phyloP scores from a whole-genome alignment of 208 protist genomes.

The Wallacemonas rigidus region DNA sequence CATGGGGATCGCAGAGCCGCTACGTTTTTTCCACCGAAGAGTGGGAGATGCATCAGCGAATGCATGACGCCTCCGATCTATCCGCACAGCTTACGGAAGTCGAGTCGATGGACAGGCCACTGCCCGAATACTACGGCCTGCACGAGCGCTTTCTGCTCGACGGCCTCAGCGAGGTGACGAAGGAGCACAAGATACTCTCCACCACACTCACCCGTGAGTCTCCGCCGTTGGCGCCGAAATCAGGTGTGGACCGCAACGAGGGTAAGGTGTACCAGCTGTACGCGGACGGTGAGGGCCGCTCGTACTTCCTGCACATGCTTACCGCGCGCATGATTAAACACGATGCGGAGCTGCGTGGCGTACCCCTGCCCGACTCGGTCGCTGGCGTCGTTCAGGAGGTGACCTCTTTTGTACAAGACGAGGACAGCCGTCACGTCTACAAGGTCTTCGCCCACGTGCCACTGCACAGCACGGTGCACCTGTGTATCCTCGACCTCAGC shows the following conservation, averaged over 20 bases:
- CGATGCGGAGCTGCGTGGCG: slow-evolving; percentile 58
- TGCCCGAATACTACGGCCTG: slow-evolving; percentile 59
- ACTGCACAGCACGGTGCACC: slow-evolving; percentile 71
- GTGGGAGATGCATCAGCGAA: slow-evolving; percentile 53
- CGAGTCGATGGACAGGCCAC: slow-evolving; percentile 39
- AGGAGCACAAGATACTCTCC: slow-evolving; percentile 40
- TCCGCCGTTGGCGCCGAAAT: slow-evolving; percentile 35
- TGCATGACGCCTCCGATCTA: slow-evolving; percentile 48
- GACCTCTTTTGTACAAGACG: slow-evolving; percentile 64
- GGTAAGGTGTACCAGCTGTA: slow-evolving; percentile 63
- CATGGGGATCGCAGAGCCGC: slow-evolving; percentile 58
- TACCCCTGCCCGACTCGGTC: slow-evolving; percentile 49
- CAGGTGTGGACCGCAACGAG: slow-evolving; percentile 3
- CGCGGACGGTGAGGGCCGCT: slow-evolving; percentile 70
- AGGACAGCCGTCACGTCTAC: slow-evolving; percentile 68
- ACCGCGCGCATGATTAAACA: slow-evolving; percentile 79
- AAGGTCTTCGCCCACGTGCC: slow-evolving; percentile 84
- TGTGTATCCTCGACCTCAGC: slow-evolving; percentile 74
- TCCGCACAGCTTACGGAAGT: slow-evolving; percentile 50
- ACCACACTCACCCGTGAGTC: slow-evolving; percentile 42
- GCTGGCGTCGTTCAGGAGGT: slow-evolving; percentile 62
- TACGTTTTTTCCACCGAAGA: slow-evolving; percentile 65
- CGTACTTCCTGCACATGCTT: slow-evolving; percentile 82
- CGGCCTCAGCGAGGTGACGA: slow-evolving; percentile 57
- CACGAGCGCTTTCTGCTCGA: slow-evolving; percentile 48